These are phyloP conservation scores for Aegilops speltoides DNA, from an alignment of 176 grass and related monocot genomes.

Conservation along the genomic window DNA sequence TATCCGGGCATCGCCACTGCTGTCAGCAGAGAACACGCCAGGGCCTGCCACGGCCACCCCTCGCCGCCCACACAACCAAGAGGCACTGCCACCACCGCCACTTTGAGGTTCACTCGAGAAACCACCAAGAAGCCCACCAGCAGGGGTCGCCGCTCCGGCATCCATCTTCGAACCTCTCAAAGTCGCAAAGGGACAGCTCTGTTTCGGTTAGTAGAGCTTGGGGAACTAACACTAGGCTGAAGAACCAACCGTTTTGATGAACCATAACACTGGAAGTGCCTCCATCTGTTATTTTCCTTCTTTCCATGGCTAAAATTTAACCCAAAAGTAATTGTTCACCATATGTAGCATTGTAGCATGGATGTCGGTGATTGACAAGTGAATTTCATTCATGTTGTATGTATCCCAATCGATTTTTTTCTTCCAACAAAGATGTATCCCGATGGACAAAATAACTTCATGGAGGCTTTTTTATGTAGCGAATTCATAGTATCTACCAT, in stretches of 20 bases:
- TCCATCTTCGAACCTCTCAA: background rate
- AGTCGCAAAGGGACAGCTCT: background rate
- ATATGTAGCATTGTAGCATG: background rate
- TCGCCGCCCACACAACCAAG: no score
- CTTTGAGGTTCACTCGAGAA: no score
- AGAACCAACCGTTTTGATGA: background rate
- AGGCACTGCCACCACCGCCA: no score
- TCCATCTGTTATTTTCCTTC: background rate
- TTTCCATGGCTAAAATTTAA: background rate
- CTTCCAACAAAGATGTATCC: no score
- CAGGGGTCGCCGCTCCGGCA: no score
- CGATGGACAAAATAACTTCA: no score
- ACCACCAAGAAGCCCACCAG: no score
- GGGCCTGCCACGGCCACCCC: no score
- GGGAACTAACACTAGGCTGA: background rate
- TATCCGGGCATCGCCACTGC: no score
- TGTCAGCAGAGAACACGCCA: no score
- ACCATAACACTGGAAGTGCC: background rate
- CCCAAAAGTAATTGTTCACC: background rate
- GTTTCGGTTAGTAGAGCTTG: background rate
- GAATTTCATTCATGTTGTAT: background rate
- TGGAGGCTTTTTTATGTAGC: no score
- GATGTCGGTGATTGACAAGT: background rate
- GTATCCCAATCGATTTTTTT: background rate
- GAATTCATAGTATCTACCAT: no score